Percentiles rank a stretch among this genome's conserved stretches.
These are phyloP conservation scores for Halenospora varia DNA, from an alignment of 495 filamentous ascomycete genomes.

Conservation along the genomic window DNA sequence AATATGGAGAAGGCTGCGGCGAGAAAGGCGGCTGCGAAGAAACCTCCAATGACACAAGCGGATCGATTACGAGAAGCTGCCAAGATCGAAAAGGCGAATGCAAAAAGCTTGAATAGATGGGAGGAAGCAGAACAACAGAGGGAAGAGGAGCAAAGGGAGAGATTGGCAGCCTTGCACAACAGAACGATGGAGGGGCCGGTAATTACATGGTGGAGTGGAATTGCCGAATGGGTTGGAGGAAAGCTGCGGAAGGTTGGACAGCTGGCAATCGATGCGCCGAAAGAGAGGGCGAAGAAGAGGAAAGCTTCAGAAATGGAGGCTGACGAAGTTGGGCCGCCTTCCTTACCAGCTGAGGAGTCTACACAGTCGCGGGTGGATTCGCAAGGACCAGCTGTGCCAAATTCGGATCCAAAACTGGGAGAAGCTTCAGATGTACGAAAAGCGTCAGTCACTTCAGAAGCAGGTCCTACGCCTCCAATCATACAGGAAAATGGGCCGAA, in stretches of 20 bases:
- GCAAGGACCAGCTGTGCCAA: not conserved
- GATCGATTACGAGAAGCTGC: slow-evolving; percentile 82
- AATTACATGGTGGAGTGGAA: slow-evolving; percentile 88
- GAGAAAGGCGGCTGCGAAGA: slow-evolving; percentile 67
- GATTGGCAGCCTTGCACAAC: slow-evolving; percentile 80
- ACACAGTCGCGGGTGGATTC: slow-evolving; percentile 4
- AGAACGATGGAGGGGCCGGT: slow-evolving; percentile 84
- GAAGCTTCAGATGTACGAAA: too few species aligned
- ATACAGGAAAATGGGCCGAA: not conserved
- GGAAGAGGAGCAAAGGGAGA: slow-evolving; percentile 74
- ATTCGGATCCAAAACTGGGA: too few species aligned
- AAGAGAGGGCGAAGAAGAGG: slow-evolving; percentile 46
- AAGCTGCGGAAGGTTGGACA: slow-evolving; percentile 72
- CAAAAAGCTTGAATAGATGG: slow-evolving; percentile 91
- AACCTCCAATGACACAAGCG: slow-evolving; percentile 82
- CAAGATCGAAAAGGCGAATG: slow-evolving; percentile 74
- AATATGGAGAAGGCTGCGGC: slow-evolving; percentile 86
- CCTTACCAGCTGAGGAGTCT: not conserved
- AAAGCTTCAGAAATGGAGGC: slow-evolving; percentile 28
- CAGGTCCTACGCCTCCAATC: not conserved
- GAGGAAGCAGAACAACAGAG: slow-evolving; percentile 85
- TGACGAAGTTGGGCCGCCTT: not conserved
- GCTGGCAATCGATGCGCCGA: slow-evolving; percentile 55
- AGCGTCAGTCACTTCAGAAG: too few species aligned
- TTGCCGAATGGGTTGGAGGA: slow-evolving; percentile 71